Conservation (phyloP, 257 asterid species). For the Solanum tarijense region DNA sequence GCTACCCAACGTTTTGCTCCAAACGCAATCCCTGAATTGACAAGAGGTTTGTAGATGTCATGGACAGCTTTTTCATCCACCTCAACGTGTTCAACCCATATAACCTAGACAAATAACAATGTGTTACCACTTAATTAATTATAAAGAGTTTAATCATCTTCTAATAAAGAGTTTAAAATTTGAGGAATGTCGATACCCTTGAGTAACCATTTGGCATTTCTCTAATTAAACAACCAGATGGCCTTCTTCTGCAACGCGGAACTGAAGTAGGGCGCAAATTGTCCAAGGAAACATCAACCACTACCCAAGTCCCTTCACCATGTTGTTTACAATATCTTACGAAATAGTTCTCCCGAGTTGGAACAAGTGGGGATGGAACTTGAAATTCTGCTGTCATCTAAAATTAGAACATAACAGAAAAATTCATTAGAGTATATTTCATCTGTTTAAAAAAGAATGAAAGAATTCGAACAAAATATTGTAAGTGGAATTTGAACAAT, state of each 20-base stretch:
- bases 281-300: slow-evolving; percentile 72
- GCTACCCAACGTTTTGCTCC: slow-evolving; percentile 82
- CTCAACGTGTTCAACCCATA: slow-evolving; percentile 72
- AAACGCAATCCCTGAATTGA: slow-evolving; percentile 55
- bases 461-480: neutral
- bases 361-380: slow-evolving; percentile 70
- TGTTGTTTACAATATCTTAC: slow-evolving; percentile 74
- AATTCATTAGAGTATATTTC: neutral
- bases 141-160: neutral
- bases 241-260: slow-evolving; percentile 49
- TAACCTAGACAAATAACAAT: slow-evolving; percentile 28
- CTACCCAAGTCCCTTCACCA: slow-evolving; percentile 66
- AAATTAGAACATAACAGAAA: neutral
- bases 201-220: slow-evolving; percentile 80
- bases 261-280: slow-evolving; percentile 42
- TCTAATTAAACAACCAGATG: slow-evolving; percentile 70
- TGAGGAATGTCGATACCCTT: slow-evolving; percentile 23
- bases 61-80: slow-evolving; percentile 62
- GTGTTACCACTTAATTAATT: neutral
- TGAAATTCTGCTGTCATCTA: slow-evolving; percentile 86
- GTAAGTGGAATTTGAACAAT: neutral
- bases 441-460: neutral
- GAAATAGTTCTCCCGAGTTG: slow-evolving; percentile 64
- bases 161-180: neutral
- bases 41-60: slow-evolving; percentile 48